Conservation (phyloP, 352 stramenopile species). For the Pythium aristosporum region DNA sequence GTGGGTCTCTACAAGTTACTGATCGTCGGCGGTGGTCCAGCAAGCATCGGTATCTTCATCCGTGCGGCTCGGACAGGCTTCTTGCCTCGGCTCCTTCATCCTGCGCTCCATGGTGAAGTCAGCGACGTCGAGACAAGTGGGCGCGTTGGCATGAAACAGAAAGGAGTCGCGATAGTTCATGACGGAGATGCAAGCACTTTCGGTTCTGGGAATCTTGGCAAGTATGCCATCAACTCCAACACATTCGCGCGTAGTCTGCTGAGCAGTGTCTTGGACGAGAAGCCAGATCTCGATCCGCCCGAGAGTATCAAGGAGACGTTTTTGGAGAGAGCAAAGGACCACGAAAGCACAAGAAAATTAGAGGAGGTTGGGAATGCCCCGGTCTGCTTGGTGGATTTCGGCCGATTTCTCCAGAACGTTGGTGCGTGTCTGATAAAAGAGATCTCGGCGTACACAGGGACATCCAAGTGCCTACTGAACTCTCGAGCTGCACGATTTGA, state of each 20-base stretch:
- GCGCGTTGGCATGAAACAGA: constrained; percentile 43
- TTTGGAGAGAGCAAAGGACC: constrained; percentile 49
- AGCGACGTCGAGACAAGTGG: constrained; percentile 41
- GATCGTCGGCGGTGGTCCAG: constrained; percentile 65
- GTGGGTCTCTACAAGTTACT: constrained; percentile 67
- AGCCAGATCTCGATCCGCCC: constrained; percentile 65
- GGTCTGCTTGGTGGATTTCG: constrained; percentile 58
- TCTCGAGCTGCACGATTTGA: constrained; percentile 48
- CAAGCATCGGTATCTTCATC: constrained; percentile 77
- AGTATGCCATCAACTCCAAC: constrained; percentile 87
- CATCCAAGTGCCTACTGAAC: constrained; percentile 50
- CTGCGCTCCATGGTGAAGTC: constrained; percentile 37
- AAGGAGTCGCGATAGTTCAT: constrained; percentile 67
- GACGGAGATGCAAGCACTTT: constrained; percentile 51
- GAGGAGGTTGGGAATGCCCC: constrained; percentile 52
- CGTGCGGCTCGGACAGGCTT: constrained; percentile 64
- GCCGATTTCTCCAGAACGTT: constrained; percentile 60
- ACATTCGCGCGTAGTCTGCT: constrained; percentile 77
- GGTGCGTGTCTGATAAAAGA: constrained; percentile 47
- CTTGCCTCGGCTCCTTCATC: constrained; percentile 50
- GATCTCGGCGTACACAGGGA: constrained; percentile 36
- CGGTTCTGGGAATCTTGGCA: constrained; percentile 64
- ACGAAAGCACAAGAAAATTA: constrained; percentile 56
- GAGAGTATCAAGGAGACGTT: constrained; percentile 78
- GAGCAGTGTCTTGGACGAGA: constrained; percentile 77